Evolutionary conservation across 1,139 yeast species (phyloP).

Genomic region (Saccharomyces pastorianus): DNA sequence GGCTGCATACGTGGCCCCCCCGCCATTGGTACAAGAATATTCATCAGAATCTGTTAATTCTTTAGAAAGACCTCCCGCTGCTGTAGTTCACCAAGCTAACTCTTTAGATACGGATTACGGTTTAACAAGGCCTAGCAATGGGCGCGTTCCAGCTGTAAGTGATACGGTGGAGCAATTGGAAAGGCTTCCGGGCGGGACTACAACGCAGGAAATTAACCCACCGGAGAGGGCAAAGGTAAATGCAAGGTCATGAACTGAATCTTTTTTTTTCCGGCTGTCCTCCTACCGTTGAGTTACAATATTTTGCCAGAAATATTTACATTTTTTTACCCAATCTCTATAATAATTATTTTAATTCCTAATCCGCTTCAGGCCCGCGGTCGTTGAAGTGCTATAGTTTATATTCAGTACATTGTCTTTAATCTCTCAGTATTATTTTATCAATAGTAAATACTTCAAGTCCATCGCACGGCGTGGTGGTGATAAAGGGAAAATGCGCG

Average conservation of each 20-base stretch:
- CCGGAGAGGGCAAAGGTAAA: not conserved
- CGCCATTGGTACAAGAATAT: conserved; percentile 5
- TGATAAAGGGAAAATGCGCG: not conserved
- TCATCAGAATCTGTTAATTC: not conserved
- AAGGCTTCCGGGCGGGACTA: not conserved
- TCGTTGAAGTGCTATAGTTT: not conserved
- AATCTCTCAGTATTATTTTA: not conserved
- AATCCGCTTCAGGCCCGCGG: not conserved
- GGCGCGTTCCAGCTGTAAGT: not conserved
- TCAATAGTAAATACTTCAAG: not conserved
- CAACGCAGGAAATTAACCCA: not conserved
- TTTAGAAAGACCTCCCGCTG: not conserved
- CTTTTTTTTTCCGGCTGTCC: not conserved
- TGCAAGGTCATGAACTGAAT: not conserved
- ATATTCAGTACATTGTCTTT: not conserved
- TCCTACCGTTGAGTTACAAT: not conserved
- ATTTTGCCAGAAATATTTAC: not conserved
- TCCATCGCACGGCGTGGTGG: not conserved
- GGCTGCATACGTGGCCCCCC: conserved; percentile 8
- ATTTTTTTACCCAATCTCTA: not conserved
- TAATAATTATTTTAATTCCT: not conserved
- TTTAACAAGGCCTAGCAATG: not conserved
- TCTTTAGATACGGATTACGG: not conserved
- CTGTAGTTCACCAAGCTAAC: not conserved
- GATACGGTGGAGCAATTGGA: not conserved